Percentiles rank a stretch among this genome's conserved stretches.
These are phyloP conservation scores for Aspergillus flavus DNA, from an alignment of 2,329 filamentous ascomycete species.

Conservation along the genomic window DNA sequence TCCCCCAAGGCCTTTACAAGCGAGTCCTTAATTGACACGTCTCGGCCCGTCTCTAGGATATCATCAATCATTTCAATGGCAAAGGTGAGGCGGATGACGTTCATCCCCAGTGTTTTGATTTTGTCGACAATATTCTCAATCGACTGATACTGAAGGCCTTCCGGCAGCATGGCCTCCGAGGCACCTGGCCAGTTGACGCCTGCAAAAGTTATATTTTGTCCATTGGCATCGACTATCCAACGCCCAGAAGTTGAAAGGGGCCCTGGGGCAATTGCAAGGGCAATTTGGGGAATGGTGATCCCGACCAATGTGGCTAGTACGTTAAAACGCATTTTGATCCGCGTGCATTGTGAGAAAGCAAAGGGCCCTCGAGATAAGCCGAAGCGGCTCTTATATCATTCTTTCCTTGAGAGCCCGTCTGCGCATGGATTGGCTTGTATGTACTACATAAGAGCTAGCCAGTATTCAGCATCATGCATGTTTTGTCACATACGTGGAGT, in stretches of 20 bases:
- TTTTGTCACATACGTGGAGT: neutral
- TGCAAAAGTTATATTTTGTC: constrained; percentile 31
- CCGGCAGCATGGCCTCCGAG: constrained; percentile 36
- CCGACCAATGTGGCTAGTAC: neutral
- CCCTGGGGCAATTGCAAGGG: neutral
- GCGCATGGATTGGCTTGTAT: neutral
- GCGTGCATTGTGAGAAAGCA: neutral
- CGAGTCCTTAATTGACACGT: constrained; percentile 43
- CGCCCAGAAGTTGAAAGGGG: constrained; percentile 35
- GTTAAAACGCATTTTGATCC: neutral
- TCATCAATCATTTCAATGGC: constrained; percentile 48
- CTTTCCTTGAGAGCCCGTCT: neutral
- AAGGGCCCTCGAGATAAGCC: neutral
- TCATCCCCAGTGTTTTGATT: constrained; percentile 35
- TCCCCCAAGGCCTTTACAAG: constrained; percentile 43
- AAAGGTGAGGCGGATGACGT: constrained; percentile 42
- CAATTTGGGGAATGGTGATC: neutral
- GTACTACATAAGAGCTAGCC: neutral
- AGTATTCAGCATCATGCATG: neutral
- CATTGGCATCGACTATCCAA: constrained; percentile 44
- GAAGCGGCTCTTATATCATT: neutral
- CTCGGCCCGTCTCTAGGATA: constrained; percentile 42
- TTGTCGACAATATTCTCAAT: constrained; percentile 30
- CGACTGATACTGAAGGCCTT: constrained; percentile 35
- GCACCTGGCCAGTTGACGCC: constrained; percentile 38